phyloP scores from a whole-genome alignment of 352 stramenopile species.

The Phytophthora sp. region DNA sequence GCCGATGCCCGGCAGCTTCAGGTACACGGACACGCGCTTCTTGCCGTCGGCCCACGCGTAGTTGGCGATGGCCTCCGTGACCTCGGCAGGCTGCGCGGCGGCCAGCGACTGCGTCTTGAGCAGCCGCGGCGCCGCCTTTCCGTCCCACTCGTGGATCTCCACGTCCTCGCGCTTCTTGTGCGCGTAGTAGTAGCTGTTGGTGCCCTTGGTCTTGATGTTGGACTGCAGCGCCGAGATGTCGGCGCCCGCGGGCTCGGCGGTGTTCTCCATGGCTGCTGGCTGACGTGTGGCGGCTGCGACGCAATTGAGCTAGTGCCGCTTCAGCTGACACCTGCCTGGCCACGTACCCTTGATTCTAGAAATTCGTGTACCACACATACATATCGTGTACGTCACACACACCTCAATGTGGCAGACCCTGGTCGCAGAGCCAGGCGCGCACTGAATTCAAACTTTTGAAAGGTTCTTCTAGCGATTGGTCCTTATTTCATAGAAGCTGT shows the following conservation, averaged over 20 bases:
- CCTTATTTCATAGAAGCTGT: too few species aligned
- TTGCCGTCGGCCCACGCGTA: constrained; percentile 88
- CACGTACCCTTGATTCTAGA: constrained; percentile 6
- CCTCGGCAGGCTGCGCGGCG: constrained; percentile 38
- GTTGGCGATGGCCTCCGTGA: constrained; percentile 65
- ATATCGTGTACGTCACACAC: neutral
- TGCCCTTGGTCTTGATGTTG: constrained; percentile 85
- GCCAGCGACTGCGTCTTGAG: constrained; percentile 57
- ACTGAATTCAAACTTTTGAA: constrained; percentile 35
- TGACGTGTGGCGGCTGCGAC: neutral
- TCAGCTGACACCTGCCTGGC: neutral
- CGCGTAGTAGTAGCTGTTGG: constrained; percentile 90
- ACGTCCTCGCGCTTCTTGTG: constrained; percentile 85
- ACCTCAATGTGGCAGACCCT: neutral
- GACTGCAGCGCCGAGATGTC: constrained; percentile 70
- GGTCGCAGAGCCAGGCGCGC: neutral
- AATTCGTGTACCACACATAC: neutral
- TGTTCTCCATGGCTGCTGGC: constrained; percentile 31
- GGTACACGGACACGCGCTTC: constrained; percentile 80
- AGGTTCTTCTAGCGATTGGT: neutral
- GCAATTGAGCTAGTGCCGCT: neutral
- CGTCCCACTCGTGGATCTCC: constrained; percentile 86
- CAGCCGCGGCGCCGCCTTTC: constrained; percentile 73
- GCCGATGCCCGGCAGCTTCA: constrained; percentile 72
- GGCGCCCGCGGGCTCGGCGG: neutral